These are phyloP conservation scores for Mycena rosella DNA, from an alignment of 768 basidiomycete species.

Conservation along the genomic window DNA sequence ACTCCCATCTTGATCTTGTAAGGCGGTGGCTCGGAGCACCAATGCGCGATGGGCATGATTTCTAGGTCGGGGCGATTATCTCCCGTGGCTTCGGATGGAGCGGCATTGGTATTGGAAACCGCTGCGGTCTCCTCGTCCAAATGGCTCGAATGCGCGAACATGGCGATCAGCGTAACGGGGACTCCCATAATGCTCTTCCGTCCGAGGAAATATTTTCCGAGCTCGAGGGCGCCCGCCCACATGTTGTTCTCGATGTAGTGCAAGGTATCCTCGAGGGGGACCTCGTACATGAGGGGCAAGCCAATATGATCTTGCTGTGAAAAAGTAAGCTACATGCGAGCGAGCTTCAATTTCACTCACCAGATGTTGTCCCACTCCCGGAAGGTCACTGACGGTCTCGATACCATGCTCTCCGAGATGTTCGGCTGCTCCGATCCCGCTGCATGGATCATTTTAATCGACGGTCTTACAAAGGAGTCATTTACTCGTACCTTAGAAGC, in stretches of 20 bases:
- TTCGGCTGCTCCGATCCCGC: conserved; percentile 57
- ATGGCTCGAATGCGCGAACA: conserved; percentile 45
- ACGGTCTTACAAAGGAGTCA: neutral
- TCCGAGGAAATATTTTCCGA: conserved; percentile 42
- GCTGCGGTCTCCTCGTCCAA: conserved; percentile 35
- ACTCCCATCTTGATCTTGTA: conserved; percentile 37
- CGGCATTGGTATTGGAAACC: conserved; percentile 21
- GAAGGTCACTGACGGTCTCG: conserved; percentile 41
- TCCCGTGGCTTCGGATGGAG: neutral
- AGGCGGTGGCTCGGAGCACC: conserved; percentile 35
- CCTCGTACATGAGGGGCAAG: conserved; percentile 43
- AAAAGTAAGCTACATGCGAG: neutral
- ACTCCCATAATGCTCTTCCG: conserved; percentile 42
- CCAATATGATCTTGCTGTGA: conserved; percentile 50
- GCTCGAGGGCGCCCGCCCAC: conserved; percentile 34
- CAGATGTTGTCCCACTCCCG: conserved; percentile 47
- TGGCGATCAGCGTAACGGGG: conserved; percentile 41
- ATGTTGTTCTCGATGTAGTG: conserved; percentile 28
- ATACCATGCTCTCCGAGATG: conserved; percentile 47
- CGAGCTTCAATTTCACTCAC: conserved; percentile 21
- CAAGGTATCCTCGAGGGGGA: conserved; percentile 44
- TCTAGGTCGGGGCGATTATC: conserved; percentile 48
- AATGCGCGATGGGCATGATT: conserved; percentile 38
- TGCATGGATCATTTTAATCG: conserved; percentile 12
- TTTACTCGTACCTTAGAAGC: conserved; percentile 6